phyloP scores from a whole-genome alignment of 225 moss, liverwort and hornwort species.

The Polytrichum commune region DNA sequence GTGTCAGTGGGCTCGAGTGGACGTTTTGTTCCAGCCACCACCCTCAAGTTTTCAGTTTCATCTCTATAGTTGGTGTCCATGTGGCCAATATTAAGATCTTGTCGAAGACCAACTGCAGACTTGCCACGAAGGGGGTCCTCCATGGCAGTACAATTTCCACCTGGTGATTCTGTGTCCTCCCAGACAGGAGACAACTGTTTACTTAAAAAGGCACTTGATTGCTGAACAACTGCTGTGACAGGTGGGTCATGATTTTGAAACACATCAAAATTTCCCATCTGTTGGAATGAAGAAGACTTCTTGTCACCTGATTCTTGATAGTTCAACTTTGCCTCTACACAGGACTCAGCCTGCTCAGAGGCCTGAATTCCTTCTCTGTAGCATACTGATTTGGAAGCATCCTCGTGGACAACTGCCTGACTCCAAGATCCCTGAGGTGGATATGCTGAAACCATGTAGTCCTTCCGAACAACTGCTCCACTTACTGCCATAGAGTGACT shows the following conservation, averaged over 20 bases:
- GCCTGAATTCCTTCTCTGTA: constrained; percentile 5
- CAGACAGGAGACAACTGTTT: constrained; percentile 12
- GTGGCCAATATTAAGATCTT: constrained; percentile 12
- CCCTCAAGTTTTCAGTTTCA: constrained; percentile 13
- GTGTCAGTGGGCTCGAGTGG: constrained; percentile 2
- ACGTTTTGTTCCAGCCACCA: constrained; percentile 28
- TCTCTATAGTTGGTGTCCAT: constrained; percentile 4
- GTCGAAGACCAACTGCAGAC: constrained; percentile 13
- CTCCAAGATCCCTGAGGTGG: constrained; percentile 10
- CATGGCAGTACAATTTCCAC: constrained; percentile 4
- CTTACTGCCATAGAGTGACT: background rate
- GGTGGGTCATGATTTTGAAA: constrained; percentile 4
- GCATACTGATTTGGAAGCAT: constrained; percentile 5
- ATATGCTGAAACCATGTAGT: constrained; percentile 5
- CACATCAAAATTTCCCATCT: background rate
- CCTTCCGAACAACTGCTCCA: constrained; percentile 1
- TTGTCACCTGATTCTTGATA: background rate
- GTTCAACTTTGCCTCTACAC: background rate
- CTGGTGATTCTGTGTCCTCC: constrained; percentile 13
- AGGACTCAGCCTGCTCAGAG: constrained; percentile 7
- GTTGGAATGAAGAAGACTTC: background rate
- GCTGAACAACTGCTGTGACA: background rate
- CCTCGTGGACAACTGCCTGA: constrained; percentile 34
- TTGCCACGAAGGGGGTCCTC: constrained; percentile 4
- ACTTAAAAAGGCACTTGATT: background rate